A percentile compares a stretch with the other conserved stretches of the same genome.
Evolutionary conservation across 805 yeast species (phyloP).

Genomic region (Pichia ethanolica): DNA sequence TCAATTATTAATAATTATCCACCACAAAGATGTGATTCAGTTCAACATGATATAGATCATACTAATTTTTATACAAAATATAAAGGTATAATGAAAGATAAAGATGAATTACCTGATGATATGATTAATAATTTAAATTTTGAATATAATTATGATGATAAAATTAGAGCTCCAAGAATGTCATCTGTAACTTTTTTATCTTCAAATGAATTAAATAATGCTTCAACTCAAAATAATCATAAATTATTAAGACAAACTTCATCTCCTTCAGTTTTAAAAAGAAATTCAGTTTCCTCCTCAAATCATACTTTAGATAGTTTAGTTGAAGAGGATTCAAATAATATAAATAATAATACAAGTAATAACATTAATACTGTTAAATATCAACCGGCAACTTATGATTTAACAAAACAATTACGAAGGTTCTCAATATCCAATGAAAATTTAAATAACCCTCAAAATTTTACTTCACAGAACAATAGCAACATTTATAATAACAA

Average conservation of each 20-base stretch:
- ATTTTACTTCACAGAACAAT: too few species aligned
- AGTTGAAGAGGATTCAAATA: slow-evolving; percentile 9
- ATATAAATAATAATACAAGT: neutral
- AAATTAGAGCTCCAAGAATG: slow-evolving; percentile 50
- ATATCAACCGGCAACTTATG: slow-evolving; percentile 42
- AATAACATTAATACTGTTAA: too few species aligned
- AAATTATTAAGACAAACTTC: slow-evolving; percentile 3
- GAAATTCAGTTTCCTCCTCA: slow-evolving; percentile 10
- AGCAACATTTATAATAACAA: too few species aligned
- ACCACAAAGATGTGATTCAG: slow-evolving; percentile 24
- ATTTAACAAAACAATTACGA: slow-evolving; percentile 34
- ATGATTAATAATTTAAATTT: slow-evolving; percentile 21
- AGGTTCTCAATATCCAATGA: slow-evolving; percentile 18
- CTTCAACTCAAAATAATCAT: neutral
- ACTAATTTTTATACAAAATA: slow-evolving; percentile 23
- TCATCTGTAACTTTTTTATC: slow-evolving; percentile 24
- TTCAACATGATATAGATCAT: slow-evolving; percentile 26
- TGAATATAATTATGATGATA: slow-evolving; percentile 42
- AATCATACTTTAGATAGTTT: slow-evolving; percentile 15
- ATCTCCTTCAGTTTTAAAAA: slow-evolving; percentile 7
- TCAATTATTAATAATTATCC: slow-evolving; percentile 24
- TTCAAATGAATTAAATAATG: slow-evolving; percentile 7
- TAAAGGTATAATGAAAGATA: slow-evolving; percentile 25
- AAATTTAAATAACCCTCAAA: too few species aligned
- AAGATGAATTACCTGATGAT: slow-evolving; percentile 25